A percentile compares a stretch with the other conserved stretches of the same genome.
phyloP scores from a whole-genome alignment of 2,329 filamentous ascomycete species.

The Salinomyces thailandicus region DNA sequence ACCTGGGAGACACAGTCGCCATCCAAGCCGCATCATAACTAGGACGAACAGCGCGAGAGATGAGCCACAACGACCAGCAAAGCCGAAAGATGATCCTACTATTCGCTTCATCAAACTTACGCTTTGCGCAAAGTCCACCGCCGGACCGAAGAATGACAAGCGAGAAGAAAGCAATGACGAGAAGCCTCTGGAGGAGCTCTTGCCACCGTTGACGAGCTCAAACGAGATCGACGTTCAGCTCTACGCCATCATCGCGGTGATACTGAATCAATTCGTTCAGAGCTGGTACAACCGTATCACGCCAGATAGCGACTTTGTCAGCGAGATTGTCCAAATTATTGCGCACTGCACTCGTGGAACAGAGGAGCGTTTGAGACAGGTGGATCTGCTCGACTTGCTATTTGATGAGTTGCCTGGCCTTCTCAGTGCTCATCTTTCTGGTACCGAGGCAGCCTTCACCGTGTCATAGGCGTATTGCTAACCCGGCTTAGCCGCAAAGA shows the following conservation, averaged over 20 bases:
- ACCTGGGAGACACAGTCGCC: conserved; percentile 8
- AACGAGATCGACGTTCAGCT: conserved; percentile 89
- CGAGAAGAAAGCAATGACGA: background rate
- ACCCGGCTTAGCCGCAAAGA: conserved; percentile 14
- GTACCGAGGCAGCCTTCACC: conserved; percentile 38
- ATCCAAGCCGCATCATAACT: conserved; percentile 4
- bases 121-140: conserved; percentile 46
- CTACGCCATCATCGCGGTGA: conserved; percentile 82
- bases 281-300: conserved; percentile 92
- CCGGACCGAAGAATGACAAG: background rate
- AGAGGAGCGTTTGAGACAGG: conserved; percentile 71
- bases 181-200: conserved; percentile 63
- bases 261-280: conserved; percentile 82
- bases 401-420: conserved; percentile 82
- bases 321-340: conserved; percentile 79
- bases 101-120: conserved; percentile 66
- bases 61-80: background rate
- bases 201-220: conserved; percentile 86
- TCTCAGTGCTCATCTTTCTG: conserved; percentile 66
- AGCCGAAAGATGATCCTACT: conserved; percentile 1
- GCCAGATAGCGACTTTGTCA: conserved; percentile 75
- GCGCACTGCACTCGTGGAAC: conserved; percentile 82
- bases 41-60: conserved; percentile 3
- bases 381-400: conserved; percentile 72
- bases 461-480: conserved; percentile 9